Evolutionary conservation across 2,329 filamentous ascomycete genomes (phyloP).

Genomic region (Byssochlamys sp.): DNA sequence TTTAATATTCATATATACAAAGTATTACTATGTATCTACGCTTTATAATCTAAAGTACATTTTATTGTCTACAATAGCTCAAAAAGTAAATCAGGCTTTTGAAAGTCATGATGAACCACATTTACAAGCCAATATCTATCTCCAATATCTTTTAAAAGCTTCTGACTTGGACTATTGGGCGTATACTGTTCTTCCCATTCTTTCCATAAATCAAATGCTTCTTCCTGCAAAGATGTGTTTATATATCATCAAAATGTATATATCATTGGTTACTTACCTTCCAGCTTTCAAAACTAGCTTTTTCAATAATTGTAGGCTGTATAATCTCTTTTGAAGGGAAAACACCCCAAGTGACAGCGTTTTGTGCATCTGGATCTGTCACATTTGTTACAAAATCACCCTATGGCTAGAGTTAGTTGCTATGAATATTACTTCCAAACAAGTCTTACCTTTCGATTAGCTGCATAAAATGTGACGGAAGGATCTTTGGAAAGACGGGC

Average conservation of each 20-base stretch:
- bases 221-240: too few species aligned
- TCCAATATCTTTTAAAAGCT: slow-evolving; percentile 73
- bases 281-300: slow-evolving; percentile 94
- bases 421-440: slow-evolving; percentile 72
- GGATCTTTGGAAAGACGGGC: slow-evolving; percentile 65
- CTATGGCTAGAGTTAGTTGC: too few species aligned
- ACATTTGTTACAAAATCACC: too few species aligned
- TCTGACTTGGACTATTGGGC: slow-evolving; percentile 62
- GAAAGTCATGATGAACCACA: too few species aligned
- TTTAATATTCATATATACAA: too few species aligned
- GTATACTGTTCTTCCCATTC: slow-evolving; percentile 93
- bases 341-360: slow-evolving; percentile 96
- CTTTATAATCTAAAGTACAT: too few species aligned
- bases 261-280: too few species aligned
- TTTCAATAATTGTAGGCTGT: slow-evolving; percentile 99
- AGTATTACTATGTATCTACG: too few species aligned
- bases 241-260: too few species aligned
- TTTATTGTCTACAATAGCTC: too few species aligned
- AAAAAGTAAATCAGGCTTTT: too few species aligned
- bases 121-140: slow-evolving; percentile 89
- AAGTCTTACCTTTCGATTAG: slow-evolving; percentile 76
- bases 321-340: slow-evolving; percentile 98
- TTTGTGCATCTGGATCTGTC: too few species aligned
- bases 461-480: slow-evolving; percentile 87
- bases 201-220: slow-evolving; percentile 85